These are phyloP conservation scores for Didymella arachidicola DNA, from an alignment of 2,329 filamentous ascomycete species.

Conservation along the genomic window DNA sequence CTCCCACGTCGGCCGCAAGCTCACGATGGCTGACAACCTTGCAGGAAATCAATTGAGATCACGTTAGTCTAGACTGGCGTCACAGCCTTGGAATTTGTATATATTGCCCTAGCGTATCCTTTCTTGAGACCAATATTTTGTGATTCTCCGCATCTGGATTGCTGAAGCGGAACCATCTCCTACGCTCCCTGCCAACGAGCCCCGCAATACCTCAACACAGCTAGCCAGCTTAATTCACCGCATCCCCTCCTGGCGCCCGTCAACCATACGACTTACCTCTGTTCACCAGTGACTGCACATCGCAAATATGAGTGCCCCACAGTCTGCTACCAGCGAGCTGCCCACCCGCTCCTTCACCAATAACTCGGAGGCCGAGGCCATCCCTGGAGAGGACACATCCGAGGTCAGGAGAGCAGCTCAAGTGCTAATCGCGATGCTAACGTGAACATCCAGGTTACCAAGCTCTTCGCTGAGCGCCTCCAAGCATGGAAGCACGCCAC, in stretches of 20 bases:
- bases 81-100: conserved; percentile 12
- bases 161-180: conserved; percentile 3
- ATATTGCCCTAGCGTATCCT: conserved; percentile 3
- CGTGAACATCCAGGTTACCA: conserved; percentile 45
- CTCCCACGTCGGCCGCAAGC: conserved; percentile 7
- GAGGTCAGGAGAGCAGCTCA: conserved; percentile 36
- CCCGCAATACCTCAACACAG: conserved; percentile 20
- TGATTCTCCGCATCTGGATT: not conserved
- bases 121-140: not conserved
- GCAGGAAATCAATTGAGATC: conserved; percentile 13
- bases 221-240: conserved; percentile 11
- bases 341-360: conserved; percentile 45
- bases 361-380: conserved; percentile 54
- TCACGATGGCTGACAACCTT: conserved; percentile 18
- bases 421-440: conserved; percentile 1
- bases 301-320: conserved; percentile 43
- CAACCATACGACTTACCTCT: not conserved
- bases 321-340: conserved; percentile 41
- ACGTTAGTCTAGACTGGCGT: conserved; percentile 16
- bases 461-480: conserved; percentile 82
- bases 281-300: not conserved
- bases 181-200: conserved; percentile 15
- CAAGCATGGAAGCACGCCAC: conserved; percentile 97
- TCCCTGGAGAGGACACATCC: conserved; percentile 59
- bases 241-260: conserved; percentile 1